Conservation (phyloP, 1,284 basidiomycete genomes). For the Tilletiaria anomala region DNA sequence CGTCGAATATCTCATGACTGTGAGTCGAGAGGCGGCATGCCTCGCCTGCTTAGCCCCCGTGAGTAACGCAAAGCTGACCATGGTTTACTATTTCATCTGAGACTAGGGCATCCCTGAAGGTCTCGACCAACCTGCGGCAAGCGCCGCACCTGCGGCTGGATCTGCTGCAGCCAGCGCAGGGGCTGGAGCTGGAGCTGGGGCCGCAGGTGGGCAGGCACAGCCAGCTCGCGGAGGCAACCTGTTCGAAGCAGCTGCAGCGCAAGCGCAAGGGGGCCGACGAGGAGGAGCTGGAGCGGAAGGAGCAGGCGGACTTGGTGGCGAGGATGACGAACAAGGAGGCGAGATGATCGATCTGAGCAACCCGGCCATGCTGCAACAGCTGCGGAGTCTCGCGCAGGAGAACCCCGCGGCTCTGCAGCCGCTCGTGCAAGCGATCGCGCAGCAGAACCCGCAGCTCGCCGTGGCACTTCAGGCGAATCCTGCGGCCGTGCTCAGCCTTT, state of each 20-base stretch:
- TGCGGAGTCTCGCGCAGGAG: slow-evolving; percentile 31
- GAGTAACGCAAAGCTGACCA: slow-evolving; percentile 5
- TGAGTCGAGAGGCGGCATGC: slow-evolving; percentile 43
- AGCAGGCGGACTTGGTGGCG: slow-evolving; percentile 13
- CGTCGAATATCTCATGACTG: slow-evolving; percentile 89
- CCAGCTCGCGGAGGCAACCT: slow-evolving; percentile 25
- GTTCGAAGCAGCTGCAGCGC: slow-evolving; percentile 40
- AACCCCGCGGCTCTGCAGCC: slow-evolving; percentile 37
- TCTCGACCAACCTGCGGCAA: slow-evolving; percentile 34
- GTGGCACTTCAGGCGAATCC: slow-evolving; percentile 33
- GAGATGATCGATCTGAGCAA: slow-evolving; percentile 35
- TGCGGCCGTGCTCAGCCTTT: slow-evolving; percentile 28
- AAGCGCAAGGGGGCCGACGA: slow-evolving; percentile 13
- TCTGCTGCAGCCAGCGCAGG: neutral
- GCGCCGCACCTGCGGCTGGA: slow-evolving; percentile 20
- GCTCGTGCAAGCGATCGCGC: slow-evolving; percentile 34
- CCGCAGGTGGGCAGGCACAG: too few relatives aligned
- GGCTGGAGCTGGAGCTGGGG: neutral
- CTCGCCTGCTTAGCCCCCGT: neutral
- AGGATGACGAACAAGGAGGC: slow-evolving; percentile 26
- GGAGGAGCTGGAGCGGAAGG: slow-evolving; percentile 7
- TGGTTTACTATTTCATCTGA: neutral
- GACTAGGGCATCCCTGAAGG: slow-evolving; percentile 24
- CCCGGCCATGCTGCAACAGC: slow-evolving; percentile 32
- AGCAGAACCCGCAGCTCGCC: slow-evolving; percentile 35